Conservation (phyloP, 371 early-diverging fungal genomes). For the Syncephalastrum monosporum region DNA sequence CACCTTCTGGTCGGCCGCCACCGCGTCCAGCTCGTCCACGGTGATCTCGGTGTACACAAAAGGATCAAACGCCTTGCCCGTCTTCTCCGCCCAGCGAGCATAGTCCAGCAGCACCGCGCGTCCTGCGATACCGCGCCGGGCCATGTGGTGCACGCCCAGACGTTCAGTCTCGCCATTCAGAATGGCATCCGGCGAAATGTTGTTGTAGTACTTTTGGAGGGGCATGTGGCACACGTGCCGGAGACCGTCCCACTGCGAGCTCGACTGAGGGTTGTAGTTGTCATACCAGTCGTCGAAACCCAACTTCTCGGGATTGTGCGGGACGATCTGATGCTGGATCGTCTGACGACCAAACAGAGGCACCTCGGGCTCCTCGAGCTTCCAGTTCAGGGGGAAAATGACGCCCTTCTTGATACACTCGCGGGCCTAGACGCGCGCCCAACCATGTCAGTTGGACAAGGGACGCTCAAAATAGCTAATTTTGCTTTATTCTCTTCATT, state of each 20-base stretch:
- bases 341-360: conserved; percentile 27
- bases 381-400: conserved; percentile 42
- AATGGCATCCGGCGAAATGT: conserved; percentile 13
- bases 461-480: too few relatives aligned
- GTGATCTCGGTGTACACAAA: conserved; percentile 31
- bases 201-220: conserved; percentile 31
- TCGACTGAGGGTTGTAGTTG: conserved; percentile 40
- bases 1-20: conserved; percentile 36
- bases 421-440: background rate
- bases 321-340: conserved; percentile 21
- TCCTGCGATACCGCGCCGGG: conserved; percentile 43
- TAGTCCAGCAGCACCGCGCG: conserved; percentile 46
- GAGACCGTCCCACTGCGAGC: conserved; percentile 47
- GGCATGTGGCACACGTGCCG: conserved; percentile 29
- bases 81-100: conserved; percentile 33
- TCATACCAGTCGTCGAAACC: conserved; percentile 38
- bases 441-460: background rate
- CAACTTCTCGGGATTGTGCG: conserved; percentile 6
- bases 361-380: conserved; percentile 26
- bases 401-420: conserved; percentile 20
- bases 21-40: conserved; percentile 34
- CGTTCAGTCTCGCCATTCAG: conserved; percentile 12
- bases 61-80: conserved; percentile 29
- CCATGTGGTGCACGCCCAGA: conserved; percentile 44
- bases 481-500: background rate